Base-by-base conservation (phyloP, 1,284 basidiomycete species). In the Earliella scabrosa region DNA sequence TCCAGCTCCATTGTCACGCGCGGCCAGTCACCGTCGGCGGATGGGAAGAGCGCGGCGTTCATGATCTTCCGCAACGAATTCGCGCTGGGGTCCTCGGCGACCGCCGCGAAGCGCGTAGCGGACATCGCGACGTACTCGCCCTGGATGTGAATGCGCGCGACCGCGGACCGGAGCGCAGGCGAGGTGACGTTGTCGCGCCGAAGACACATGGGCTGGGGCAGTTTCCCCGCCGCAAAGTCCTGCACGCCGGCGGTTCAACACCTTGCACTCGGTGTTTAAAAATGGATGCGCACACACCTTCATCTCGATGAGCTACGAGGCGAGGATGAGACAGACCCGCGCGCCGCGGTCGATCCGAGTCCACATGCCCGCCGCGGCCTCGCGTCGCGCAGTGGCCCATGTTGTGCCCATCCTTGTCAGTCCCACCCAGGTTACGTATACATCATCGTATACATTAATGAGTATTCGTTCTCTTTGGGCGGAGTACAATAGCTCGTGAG, bases 101-200 rank as follows among this genome's bases (percentile, higher is more conserved):
- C 82, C 2, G 69, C 65, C 1, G 73, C 70, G 59, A 90, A 82
- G 61, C 88, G 83, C 38, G 73, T 67, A 29, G 75, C 70, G 2
- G 90, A 90, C 51, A 75, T 74, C 16, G 68, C 67, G 49, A 91
- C 63, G 65, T 89, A 75, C 10, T 92, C 91, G 2, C 80, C 77
- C 65, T 92, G 86, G 23, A 93, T 77, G 66, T 92, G 86, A 23
- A 91, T 81, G n/a, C 90, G 78, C 1, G 79, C 89, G 10, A 92
- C 73, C 14, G 88, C 82, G 10, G 87, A 85, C 43, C 82, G 82
- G 3, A 93, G 73, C 16, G 82, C 75, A 8, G 85, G 77, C 4
- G 82, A 81, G 2, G 77, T 69, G 2, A 68, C 63, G 8, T 57
- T 59, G 2, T 68, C 58, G 11, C 51, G 51, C 64, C 83, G 78